A percentile compares a stretch with the other conserved stretches of the same genome.
These are phyloP conservation scores for Globisporangium abappressorium DNA, from an alignment of 352 stramenopile genomes.

Conservation along the genomic window DNA sequence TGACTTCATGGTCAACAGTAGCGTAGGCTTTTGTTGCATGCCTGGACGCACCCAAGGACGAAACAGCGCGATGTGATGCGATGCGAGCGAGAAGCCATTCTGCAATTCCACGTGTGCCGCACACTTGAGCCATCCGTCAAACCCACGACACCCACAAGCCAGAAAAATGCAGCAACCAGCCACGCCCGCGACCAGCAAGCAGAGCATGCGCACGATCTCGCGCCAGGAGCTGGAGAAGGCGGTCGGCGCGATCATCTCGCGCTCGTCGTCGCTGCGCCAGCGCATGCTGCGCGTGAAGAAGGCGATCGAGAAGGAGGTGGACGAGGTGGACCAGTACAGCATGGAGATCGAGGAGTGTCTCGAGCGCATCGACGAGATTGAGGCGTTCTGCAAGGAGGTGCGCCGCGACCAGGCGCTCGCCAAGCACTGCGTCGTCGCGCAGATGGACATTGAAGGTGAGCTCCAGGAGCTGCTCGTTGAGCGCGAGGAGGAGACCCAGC, in stretches of 20 bases:
- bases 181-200: constrained; percentile 5
- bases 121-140: background rate
- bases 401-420: constrained; percentile 14
- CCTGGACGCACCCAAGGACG: background rate
- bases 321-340: constrained; percentile 21
- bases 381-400: constrained; percentile 17
- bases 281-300: constrained; percentile 23
- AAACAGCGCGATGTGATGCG: background rate
- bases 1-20: background rate
- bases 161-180: constrained; percentile 6
- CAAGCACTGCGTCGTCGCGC: constrained; percentile 16
- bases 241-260: constrained; percentile 21
- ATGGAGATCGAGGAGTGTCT: constrained; percentile 22
- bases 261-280: constrained; percentile 21
- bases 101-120: background rate
- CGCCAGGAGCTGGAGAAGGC: constrained; percentile 21
- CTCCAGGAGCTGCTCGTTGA: constrained; percentile 20
- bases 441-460: constrained; percentile 20
- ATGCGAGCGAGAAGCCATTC: constrained; percentile 8
- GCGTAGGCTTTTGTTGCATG: background rate
- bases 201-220: constrained; percentile 17
- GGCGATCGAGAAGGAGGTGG: constrained; percentile 20
- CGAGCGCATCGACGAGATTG: constrained; percentile 22
- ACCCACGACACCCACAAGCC: background rate
- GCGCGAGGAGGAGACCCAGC: constrained; percentile 19